Conservation (phyloP, 805 yeast genomes). For the Cyberlindnera misumaiensis region DNA sequence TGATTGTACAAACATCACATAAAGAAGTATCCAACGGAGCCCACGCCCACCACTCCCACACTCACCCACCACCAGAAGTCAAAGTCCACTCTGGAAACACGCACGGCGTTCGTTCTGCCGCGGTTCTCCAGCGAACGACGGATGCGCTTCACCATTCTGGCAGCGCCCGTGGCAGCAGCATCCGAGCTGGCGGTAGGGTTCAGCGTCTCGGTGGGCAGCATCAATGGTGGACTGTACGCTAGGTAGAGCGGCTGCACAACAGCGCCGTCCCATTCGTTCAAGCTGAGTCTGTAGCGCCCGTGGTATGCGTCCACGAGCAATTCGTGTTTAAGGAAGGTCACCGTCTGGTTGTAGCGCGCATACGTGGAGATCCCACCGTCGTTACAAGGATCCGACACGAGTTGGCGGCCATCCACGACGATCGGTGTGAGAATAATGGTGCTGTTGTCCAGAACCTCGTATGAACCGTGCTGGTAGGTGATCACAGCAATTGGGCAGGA, state of each 20-base stretch:
- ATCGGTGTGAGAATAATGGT: constrained; percentile 65
- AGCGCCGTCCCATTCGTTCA: constrained; percentile 74
- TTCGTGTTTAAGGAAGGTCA: constrained; percentile 48
- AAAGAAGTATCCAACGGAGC: constrained; percentile 27
- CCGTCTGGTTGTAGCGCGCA: constrained; percentile 64
- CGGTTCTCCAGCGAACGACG: constrained; percentile 76
- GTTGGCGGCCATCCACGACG: constrained; percentile 86
- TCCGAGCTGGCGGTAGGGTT: constrained; percentile 62
- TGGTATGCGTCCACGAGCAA: constrained; percentile 70
- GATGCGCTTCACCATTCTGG: constrained; percentile 36
- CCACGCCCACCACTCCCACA: constrained; percentile 35
- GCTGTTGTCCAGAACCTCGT: constrained; percentile 56
- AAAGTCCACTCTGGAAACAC: constrained; percentile 30
- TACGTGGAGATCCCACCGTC: constrained; percentile 54
- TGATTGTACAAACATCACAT: constrained; percentile 3
- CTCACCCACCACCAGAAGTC: constrained; percentile 54
- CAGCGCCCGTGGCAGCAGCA: constrained; percentile 24
- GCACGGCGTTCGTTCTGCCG: constrained; percentile 68
- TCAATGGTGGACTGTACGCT: constrained; percentile 90
- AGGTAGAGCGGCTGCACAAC: constrained; percentile 82
- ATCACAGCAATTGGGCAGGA: constrained; percentile 78
- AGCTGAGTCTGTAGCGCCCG: constrained; percentile 71
- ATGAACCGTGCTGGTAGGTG: constrained; percentile 86
- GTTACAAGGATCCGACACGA: constrained; percentile 83
- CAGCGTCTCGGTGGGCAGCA: constrained; percentile 89